A percentile compares a stretch with the other conserved stretches of the same genome.
Conservation (phyloP, 1,139 yeast genomes). For the Eremothecium sinecaudum region DNA sequence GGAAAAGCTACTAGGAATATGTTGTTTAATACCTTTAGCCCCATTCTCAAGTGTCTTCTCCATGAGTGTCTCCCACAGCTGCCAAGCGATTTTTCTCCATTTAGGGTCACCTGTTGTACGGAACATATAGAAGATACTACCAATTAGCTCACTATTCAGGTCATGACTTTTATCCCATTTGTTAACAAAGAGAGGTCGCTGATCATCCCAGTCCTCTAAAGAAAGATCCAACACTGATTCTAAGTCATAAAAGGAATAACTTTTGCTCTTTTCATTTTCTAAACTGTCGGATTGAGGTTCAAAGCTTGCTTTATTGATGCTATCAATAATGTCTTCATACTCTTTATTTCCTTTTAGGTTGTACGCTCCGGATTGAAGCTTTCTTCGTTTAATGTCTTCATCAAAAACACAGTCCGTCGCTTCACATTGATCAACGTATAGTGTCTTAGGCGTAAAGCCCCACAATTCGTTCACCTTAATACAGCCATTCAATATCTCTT, state of each 20-base stretch:
- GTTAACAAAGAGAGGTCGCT: slow-evolving; percentile 35
- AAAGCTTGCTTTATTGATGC: not conserved
- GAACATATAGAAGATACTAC: slow-evolving; percentile 63
- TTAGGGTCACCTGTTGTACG: slow-evolving; percentile 62
- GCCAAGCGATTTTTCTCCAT: slow-evolving; percentile 67
- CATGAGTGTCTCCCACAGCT: slow-evolving; percentile 53
- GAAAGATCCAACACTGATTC: not conserved
- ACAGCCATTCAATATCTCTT: slow-evolving; percentile 58
- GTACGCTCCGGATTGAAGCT: slow-evolving; percentile 13
- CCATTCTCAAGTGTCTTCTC: slow-evolving; percentile 41
- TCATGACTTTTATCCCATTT: slow-evolving; percentile 46
- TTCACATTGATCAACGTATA: slow-evolving; percentile 33
- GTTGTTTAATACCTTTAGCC: slow-evolving; percentile 34
- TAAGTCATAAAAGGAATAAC: not conserved
- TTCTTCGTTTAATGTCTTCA: slow-evolving; percentile 21
- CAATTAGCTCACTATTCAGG: slow-evolving; percentile 34
- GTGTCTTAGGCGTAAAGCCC: slow-evolving; percentile 39
- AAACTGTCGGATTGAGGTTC: not conserved
- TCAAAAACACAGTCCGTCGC: slow-evolving; percentile 27
- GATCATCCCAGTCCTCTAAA: slow-evolving; percentile 8
- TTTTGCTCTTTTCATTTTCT: not conserved
- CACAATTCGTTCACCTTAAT: slow-evolving; percentile 47
- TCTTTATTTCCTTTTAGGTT: not conserved
- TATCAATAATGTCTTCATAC: not conserved
- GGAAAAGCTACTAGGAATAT: slow-evolving; percentile 36